These are phyloP conservation scores for Aspergillus costaricaensis DNA, from an alignment of 2,329 filamentous ascomycete species.

Conservation along the genomic window DNA sequence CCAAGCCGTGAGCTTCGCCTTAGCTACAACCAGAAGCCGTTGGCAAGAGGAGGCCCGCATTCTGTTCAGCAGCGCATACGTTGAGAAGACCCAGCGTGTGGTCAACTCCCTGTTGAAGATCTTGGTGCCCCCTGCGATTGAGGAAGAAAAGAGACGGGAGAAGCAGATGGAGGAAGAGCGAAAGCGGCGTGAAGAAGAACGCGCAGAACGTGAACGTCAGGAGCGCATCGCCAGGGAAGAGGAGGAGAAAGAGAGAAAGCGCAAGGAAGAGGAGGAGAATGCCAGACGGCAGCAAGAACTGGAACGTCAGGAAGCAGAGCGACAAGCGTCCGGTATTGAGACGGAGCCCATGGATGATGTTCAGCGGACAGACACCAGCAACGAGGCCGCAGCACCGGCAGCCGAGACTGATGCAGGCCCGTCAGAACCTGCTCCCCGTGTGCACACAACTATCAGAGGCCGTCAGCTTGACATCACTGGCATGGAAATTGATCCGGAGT, in stretches of 20 bases:
- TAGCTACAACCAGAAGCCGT: conserved; percentile 70
- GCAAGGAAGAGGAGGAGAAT: conserved; percentile 68
- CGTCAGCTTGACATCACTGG: conserved; percentile 91
- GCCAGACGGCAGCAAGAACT: conserved; percentile 62
- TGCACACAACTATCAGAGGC: conserved; percentile 81
- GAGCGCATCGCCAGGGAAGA: conserved; percentile 68
- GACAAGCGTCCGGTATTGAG: conserved; percentile 47
- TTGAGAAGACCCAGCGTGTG: conserved; percentile 70
- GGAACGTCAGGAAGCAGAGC: conserved; percentile 62
- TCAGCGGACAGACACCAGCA: conserved; percentile 53
- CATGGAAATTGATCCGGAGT: conserved; percentile 90
- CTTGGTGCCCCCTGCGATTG: conserved; percentile 80
- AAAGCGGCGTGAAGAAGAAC: conserved; percentile 62
- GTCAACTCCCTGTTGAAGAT: conserved; percentile 68
- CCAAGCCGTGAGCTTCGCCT: conserved; percentile 74
- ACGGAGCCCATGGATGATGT: conserved; percentile 74
- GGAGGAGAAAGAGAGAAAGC: conserved; percentile 70
- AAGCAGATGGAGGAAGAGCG: conserved; percentile 59
- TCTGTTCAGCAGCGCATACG: conserved; percentile 69
- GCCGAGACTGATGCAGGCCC: conserved; percentile 49
- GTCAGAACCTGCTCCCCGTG: conserved; percentile 57
- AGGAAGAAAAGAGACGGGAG: conserved; percentile 72
- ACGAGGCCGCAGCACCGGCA: conserved; percentile 34
- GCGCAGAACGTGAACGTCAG: conserved; percentile 62
- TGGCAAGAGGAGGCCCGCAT: conserved; percentile 91